Evolutionary conservation across 345 rosid genomes (phyloP).

Genomic region (Hypericum perforatum): DNA sequence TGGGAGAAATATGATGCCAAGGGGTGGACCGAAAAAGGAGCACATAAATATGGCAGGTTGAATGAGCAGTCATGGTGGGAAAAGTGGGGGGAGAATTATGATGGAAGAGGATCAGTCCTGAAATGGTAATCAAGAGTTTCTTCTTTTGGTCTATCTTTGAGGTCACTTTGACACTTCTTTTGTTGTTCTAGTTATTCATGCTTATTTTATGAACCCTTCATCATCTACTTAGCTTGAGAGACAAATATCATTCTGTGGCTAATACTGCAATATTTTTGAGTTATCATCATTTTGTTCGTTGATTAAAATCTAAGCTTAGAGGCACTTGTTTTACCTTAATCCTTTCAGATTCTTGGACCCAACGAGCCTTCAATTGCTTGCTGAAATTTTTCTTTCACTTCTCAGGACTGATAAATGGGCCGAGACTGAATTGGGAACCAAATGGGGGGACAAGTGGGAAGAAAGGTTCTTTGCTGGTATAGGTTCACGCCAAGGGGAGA

Average conservation of each 20-base stretch:
- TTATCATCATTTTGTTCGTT: too few species aligned
- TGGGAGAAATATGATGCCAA: constrained; percentile 99
- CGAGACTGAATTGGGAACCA: constrained; percentile 92
- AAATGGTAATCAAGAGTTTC: constrained; percentile 54
- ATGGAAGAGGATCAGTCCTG: constrained; percentile 94
- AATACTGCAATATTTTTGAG: too few species aligned
- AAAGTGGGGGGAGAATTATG: constrained; percentile 99
- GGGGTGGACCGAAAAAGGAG: constrained; percentile 99
- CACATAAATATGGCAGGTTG: constrained; percentile 87
- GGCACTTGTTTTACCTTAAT: too few species aligned
- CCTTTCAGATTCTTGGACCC: neutral
- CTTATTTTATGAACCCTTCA: too few species aligned
- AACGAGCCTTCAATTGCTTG: constrained; percentile 5
- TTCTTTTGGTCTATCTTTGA: neutral
- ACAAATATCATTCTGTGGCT: too few species aligned
- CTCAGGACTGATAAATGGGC: constrained; percentile 99
- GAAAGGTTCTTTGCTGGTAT: constrained; percentile 91
- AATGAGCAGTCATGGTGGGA: constrained; percentile 99
- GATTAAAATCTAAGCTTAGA: too few species aligned
- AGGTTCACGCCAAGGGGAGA: constrained; percentile 98
- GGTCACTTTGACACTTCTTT: neutral
- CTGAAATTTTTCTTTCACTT: constrained; percentile 15
- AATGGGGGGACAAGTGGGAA: constrained; percentile 99
- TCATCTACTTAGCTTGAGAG: too few species aligned
- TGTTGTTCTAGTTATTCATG: neutral